Evolutionary conservation across 2,329 filamentous ascomycete species (phyloP).

Genomic region (Ramichloridium luteum): DNA sequence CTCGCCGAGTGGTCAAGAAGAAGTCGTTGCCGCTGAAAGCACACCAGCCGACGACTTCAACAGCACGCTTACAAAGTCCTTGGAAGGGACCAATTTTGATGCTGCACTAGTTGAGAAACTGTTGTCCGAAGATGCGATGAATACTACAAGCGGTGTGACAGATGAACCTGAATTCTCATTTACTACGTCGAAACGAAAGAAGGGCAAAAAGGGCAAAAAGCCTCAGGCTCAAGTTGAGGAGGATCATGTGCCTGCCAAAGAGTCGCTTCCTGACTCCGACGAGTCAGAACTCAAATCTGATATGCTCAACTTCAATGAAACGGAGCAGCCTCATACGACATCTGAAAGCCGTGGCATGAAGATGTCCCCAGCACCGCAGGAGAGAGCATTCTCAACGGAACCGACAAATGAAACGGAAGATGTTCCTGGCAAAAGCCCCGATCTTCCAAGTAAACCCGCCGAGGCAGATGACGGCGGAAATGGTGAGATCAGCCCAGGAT

Average conservation of each 20-base stretch:
- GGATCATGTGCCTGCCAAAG: no score
- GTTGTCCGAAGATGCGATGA: constrained; percentile 18
- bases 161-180: constrained; percentile 21
- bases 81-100: constrained; percentile 25
- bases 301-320: no score
- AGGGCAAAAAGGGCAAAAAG: constrained; percentile 37
- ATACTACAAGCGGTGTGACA: constrained; percentile 9
- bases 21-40: constrained; percentile 2
- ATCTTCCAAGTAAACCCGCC: background rate
- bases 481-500: constrained; percentile 24
- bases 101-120: constrained; percentile 26
- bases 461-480: background rate
- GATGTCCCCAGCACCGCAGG: no score
- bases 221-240: constrained; percentile 6
- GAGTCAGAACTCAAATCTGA: no score
- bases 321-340: no score
- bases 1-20: no score
- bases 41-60: constrained; percentile 20
- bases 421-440: background rate
- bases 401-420: constrained; percentile 1
- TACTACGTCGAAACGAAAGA: constrained; percentile 31
- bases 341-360: no score
- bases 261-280: no score
- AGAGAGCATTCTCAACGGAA: no score
- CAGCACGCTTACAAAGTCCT: constrained; percentile 25